A percentile compares a stretch with the other conserved stretches of the same genome.
Evolutionary conservation across 129 eudicot species (phyloP).

Genomic region (Flaveria sonorensis): DNA sequence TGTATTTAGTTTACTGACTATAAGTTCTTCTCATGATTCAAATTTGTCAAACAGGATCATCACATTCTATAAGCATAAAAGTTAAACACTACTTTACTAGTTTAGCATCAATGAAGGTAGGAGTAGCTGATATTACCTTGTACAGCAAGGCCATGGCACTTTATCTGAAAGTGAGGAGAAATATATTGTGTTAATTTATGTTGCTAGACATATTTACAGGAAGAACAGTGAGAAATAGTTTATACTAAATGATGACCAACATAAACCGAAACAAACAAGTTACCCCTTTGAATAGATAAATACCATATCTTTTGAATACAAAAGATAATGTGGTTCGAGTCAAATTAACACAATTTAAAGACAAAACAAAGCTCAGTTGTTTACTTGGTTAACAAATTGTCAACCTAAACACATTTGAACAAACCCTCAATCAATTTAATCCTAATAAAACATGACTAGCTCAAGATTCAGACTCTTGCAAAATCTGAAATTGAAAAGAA

Average conservation of each 20-base stretch:
- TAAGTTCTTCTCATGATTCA: neutral
- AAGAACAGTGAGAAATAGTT: neutral
- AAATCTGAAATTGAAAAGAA: neutral
- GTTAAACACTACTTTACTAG: neutral
- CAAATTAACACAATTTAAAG: neutral
- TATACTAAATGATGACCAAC: neutral
- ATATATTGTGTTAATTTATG: slow-evolving; percentile 17
- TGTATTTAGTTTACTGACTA: slow-evolving; percentile 1
- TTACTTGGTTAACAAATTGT: neutral
- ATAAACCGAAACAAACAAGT: neutral
- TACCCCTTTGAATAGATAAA: neutral
- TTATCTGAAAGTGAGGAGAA: slow-evolving; percentile 30
- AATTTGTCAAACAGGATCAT: neutral
- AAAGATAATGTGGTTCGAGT: neutral
- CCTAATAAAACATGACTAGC: neutral
- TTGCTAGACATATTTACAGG: slow-evolving; percentile 7
- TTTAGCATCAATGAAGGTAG: neutral
- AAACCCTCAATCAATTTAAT: neutral
- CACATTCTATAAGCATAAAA: neutral
- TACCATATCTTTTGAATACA: neutral
- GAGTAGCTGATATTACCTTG: slow-evolving; percentile 32
- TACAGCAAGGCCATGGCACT: slow-evolving; percentile 44
- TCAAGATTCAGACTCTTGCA: neutral
- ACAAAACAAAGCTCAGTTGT: neutral
- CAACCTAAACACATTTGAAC: neutral